A percentile compares a stretch with the other conserved stretches of the same genome.
phyloP scores from a whole-genome alignment of 1,284 basidiomycete genomes.

The Tylopilus orsonianus region DNA sequence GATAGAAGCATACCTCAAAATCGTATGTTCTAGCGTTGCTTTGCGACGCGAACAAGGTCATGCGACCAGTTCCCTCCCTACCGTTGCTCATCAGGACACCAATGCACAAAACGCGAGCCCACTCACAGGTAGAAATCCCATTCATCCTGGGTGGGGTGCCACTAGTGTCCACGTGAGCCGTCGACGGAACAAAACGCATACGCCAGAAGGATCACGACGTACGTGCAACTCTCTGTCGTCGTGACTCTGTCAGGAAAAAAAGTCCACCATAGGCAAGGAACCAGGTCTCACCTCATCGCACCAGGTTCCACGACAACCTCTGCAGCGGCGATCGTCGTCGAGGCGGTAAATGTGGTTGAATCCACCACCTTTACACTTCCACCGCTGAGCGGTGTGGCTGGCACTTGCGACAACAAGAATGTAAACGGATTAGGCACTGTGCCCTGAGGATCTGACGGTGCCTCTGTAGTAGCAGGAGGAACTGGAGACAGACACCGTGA shows the following conservation, averaged over 20 bases:
- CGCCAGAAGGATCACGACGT: conserved; percentile 22
- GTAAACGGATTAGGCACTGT: conserved; percentile 51
- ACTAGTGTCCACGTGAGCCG: too few species aligned
- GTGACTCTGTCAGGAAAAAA: conserved; percentile 36
- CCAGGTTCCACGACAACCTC: conserved; percentile 56
- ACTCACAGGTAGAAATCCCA: conserved; percentile 35
- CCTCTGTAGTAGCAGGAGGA: conserved; percentile 46
- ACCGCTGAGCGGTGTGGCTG: conserved; percentile 48
- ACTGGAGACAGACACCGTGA: conserved; percentile 30
- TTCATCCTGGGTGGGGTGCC: conserved; percentile 46
- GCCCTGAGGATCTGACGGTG: conserved; percentile 49
- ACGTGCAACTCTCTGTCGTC: conserved; percentile 50
- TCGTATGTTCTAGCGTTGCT: conserved; percentile 43
- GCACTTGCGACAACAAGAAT: conserved; percentile 47
- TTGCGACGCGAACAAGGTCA: conserved; percentile 39
- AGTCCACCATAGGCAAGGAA: neutral
- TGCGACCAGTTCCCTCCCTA: conserved; percentile 46
- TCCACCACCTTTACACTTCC: conserved; percentile 64
- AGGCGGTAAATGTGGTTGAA: conserved; percentile 50
- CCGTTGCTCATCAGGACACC: neutral
- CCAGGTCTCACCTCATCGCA: conserved; percentile 46
- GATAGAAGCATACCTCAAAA: conserved; percentile 30
- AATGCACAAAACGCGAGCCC: neutral
- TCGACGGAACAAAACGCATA: too few species aligned
- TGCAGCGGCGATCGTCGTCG: conserved; percentile 53